Conservation (phyloP, 371 early-diverging fungal genomes). For the Circinella umbellata region DNA sequence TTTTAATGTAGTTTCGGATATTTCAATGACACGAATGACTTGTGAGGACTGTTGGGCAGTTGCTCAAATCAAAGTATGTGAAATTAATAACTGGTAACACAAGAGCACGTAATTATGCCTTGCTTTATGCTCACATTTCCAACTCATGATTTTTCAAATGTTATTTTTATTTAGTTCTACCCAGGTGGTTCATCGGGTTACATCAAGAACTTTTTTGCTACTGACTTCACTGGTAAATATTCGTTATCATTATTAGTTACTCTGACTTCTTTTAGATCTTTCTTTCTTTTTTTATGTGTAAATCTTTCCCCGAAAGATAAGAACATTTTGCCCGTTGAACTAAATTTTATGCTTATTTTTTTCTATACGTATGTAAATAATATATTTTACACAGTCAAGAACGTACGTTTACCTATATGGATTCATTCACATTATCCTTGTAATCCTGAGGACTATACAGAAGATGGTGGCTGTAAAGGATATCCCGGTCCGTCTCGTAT, state of each 20-base stretch:
- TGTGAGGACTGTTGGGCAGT: conserved; percentile 20
- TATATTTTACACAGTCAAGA: not conserved
- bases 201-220: conserved; percentile 8
- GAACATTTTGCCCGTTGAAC: too few species aligned
- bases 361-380: too few species aligned
- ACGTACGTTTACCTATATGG: conserved; percentile 18
- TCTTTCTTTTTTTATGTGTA: not conserved
- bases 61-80: conserved; percentile 19
- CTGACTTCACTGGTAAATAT: conserved; percentile 12
- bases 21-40: conserved; percentile 18
- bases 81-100: not conserved
- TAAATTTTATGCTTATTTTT: too few species aligned
- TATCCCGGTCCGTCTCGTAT: conserved; percentile 19
- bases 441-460: conserved; percentile 8
- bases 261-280: not conserved
- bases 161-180: conserved; percentile 5
- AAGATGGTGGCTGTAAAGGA: conserved; percentile 17
- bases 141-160: too few species aligned
- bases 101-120: conserved; percentile 3
- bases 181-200: conserved; percentile 16
- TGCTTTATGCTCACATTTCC: conserved; percentile 7
- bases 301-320: not conserved
- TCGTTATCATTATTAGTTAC: not conserved
- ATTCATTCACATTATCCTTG: conserved; percentile 21
- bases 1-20: conserved; percentile 13